Base-by-base conservation (phyloP, 345 rosid species). In the Cardiospermum halicacabum region DNA sequence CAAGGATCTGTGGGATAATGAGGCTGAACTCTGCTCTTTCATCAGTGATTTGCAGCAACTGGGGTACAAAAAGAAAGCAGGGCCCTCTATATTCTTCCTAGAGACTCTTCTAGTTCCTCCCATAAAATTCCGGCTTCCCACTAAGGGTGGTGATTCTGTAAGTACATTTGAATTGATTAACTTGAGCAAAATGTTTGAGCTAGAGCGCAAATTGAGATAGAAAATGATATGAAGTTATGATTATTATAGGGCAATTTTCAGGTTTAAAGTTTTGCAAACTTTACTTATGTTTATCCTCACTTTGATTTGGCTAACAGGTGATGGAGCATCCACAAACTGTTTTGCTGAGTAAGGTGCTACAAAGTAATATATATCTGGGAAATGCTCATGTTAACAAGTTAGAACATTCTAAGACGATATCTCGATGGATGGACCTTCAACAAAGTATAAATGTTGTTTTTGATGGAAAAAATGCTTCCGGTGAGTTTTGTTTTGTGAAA, bases 251-350 rank as follows among this genome's bases (percentile, higher is more conserved):
- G n/a, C n/a, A n/a, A n/a, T n/a, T n/a, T n/a, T n/a, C n/a, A n/a
- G n/a, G n/a, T n/a, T n/a, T n/a, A n/a, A n/a, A n/a, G n/a, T n/a
- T n/a, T n/a, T n/a, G n/a, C n/a, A n/a, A n/a, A n/a, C n/a, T n/a
- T n/a, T n/a, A n/a, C n/a, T n/a, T n/a, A n/a, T n/a, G n/a, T 32
- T 64, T 68, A 56, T 63, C 58, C 53, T 64, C 49, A 53, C 15
- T 32, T 49, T 54, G 36, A 55, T 54, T 9, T 40, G 8, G 66
- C 34, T 63, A 78, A 42, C 53, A 92, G 98, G 90, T 89, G 68
- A 91, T 85, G 89, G 97, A 91, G 68, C 95, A 91, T 76, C 86
- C 95, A 62, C 99, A 85, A 72, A 91, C 99, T 22, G 83, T 84
- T 67, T 73, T 84, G 68, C 72, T 94, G 70, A 77, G 64, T 79